Evolutionary conservation across 1,284 basidiomycete genomes (phyloP).

Genomic region (Apiotrichum siamense): DNA sequence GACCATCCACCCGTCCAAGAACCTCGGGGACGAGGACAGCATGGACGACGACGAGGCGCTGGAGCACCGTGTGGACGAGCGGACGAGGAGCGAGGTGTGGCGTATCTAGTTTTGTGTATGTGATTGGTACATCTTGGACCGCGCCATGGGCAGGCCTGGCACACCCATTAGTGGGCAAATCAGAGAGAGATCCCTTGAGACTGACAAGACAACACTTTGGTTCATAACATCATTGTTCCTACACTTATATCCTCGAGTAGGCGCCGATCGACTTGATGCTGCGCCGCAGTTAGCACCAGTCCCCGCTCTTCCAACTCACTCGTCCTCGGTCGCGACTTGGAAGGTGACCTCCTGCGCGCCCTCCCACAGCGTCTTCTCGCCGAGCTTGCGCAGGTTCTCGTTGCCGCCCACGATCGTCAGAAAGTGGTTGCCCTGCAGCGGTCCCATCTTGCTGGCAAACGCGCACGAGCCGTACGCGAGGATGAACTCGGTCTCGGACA

Average conservation of each 20-base stretch:
- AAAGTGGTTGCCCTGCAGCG: slow-evolving; percentile 17
- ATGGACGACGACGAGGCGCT: slow-evolving; percentile 15
- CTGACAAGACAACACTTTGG: no score
- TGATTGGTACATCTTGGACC: background rate
- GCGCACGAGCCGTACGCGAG: slow-evolving; percentile 11
- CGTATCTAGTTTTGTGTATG: slow-evolving; percentile 5
- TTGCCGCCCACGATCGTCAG: slow-evolving; percentile 12
- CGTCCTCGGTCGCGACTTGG: slow-evolving; percentile 10
- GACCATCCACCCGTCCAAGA: slow-evolving; percentile 37
- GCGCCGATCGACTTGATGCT: background rate
- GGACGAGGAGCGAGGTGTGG: slow-evolving; percentile 46
- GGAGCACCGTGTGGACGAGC: slow-evolving; percentile 41
- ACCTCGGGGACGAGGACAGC: slow-evolving; percentile 21
- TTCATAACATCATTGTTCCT: background rate
- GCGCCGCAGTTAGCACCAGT: background rate
- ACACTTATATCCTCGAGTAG: background rate
- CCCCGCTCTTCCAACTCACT: slow-evolving; percentile 6
- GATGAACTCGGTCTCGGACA: slow-evolving; percentile 18
- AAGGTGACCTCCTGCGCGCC: slow-evolving; percentile 18
- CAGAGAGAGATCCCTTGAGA: no score
- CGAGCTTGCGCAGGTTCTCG: slow-evolving; percentile 13
- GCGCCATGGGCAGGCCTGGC: no score
- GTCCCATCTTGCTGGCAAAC: slow-evolving; percentile 19
- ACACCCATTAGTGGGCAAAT: no score
- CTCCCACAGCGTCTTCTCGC: slow-evolving; percentile 16